Percentiles rank a stretch among this genome's conserved stretches.
These are phyloP conservation scores for Tagetes erecta DNA, from an alignment of 129 eudicot species.

Conservation along the genomic window DNA sequence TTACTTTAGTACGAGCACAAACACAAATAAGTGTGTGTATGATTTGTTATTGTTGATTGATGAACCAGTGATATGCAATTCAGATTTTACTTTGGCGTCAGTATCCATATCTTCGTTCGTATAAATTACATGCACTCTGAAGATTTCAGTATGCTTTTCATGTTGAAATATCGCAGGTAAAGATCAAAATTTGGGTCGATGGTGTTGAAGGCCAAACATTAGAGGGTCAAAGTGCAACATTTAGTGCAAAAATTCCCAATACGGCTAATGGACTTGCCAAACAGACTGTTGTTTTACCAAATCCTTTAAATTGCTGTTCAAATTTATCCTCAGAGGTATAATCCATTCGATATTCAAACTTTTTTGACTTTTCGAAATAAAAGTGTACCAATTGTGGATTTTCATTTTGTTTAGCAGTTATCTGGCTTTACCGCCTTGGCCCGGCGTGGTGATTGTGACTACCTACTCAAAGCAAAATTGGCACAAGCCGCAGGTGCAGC, in stretches of 20 bases:
- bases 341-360: neutral
- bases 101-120: neutral
- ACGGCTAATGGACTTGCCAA: conserved; percentile 40
- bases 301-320: conserved; percentile 69
- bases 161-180: conserved; percentile 49
- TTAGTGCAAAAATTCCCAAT: conserved; percentile 52
- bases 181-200: conserved; percentile 51
- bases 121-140: conserved; percentile 8
- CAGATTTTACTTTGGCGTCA: conserved; percentile 13
- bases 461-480: conserved; percentile 61
- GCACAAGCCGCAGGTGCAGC: conserved; percentile 88
- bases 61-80: conserved; percentile 7
- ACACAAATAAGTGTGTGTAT: neutral
- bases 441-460: conserved; percentile 80
- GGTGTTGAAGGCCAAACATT: conserved; percentile 50
- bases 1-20: neutral
- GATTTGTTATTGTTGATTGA: conserved; percentile 2
- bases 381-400: conserved; percentile 15
- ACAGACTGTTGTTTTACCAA: conserved; percentile 38
- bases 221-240: conserved; percentile 63
- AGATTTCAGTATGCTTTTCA: conserved; percentile 17
- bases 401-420: conserved; percentile 48
- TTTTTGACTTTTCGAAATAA: neutral
- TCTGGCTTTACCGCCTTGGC: conserved; percentile 63
- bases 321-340: conserved; percentile 54